Evolutionary conservation across 1,284 basidiomycete genomes (phyloP).

Genomic region (Ustilago loliicola): DNA sequence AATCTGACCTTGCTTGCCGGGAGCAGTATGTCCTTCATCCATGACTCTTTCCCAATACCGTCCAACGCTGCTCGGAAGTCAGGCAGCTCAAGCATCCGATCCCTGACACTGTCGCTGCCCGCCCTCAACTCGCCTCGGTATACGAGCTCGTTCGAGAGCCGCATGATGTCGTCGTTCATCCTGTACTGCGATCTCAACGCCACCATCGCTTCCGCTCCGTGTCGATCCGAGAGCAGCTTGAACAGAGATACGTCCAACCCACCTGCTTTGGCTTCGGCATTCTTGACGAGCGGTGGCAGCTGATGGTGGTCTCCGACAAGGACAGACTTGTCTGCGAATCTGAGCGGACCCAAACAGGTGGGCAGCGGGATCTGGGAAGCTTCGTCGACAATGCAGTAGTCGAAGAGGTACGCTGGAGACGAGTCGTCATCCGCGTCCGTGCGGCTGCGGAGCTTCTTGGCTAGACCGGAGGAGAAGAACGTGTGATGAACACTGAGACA

Average conservation of each 20-base stretch:
- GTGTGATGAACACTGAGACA: slow-evolving; percentile 92
- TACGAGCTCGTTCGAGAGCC: slow-evolving; percentile 88
- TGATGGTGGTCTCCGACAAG: slow-evolving; percentile 98
- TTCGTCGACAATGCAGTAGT: slow-evolving; percentile 98
- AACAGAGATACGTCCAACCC: slow-evolving; percentile 93
- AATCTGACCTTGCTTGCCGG: slow-evolving; percentile 87
- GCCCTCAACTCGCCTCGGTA: slow-evolving; percentile 84
- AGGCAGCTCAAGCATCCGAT: slow-evolving; percentile 76
- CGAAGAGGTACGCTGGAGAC: slow-evolving; percentile 77
- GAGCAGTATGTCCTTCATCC: slow-evolving; percentile 79
- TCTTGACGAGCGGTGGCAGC: slow-evolving; percentile 86
- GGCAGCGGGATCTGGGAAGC: slow-evolving; percentile 97
- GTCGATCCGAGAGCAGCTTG: slow-evolving; percentile 84
- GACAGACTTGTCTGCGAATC: slow-evolving; percentile 89
- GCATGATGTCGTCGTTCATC: slow-evolving; percentile 98
- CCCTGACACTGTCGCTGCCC: slow-evolving; percentile 80
- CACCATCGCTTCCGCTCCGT: slow-evolving; percentile 81
- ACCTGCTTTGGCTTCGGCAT: slow-evolving; percentile 79
- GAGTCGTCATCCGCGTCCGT: slow-evolving; percentile 1
- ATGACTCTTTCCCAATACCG: neutral
- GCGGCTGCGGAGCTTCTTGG: slow-evolving; percentile 73
- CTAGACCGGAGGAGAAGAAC: slow-evolving; percentile 75
- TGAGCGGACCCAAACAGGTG: slow-evolving; percentile 91
- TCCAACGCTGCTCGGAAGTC: slow-evolving; percentile 55
- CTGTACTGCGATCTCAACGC: slow-evolving; percentile 90